Evolutionary conservation across 2,329 filamentous ascomycete species (phyloP).

Genomic region (Fusarium marasasianum): DNA sequence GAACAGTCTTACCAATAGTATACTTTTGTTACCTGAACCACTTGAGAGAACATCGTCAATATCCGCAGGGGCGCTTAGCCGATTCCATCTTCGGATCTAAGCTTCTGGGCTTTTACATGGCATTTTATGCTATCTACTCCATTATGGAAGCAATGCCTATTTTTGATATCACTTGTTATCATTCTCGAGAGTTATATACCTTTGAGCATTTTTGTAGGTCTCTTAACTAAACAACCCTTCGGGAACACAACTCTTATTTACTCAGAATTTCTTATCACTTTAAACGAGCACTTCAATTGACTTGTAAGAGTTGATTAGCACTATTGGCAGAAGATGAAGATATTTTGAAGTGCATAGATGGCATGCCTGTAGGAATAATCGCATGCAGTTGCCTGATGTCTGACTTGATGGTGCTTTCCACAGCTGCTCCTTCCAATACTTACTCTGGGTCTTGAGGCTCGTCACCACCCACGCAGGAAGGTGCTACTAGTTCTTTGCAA

Average conservation of each 20-base stretch:
- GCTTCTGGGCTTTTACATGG: accelerated
- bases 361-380: too few relatives aligned
- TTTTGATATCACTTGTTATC: neutral
- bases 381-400: neutral
- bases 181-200: neutral
- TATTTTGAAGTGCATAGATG: accelerated
- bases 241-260: neutral
- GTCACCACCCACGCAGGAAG: neutral
- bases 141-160: neutral
- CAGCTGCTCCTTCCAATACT: neutral
- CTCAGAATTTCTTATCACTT: neutral
- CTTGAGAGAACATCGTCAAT: too few relatives aligned
- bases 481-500: neutral
- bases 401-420: too few relatives aligned
- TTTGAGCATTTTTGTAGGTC: neutral
- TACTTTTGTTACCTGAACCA: neutral
- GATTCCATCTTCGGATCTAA: neutral
- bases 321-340: too few relatives aligned
- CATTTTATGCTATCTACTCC: neutral
- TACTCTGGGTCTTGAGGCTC: neutral
- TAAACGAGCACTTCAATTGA: too few relatives aligned
- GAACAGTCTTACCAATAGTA: too few relatives aligned
- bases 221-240: neutral
- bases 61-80: neutral
- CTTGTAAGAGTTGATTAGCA: neutral